Percentiles rank a stretch among this genome's conserved stretches.
phyloP scores from a whole-genome alignment of 2,329 filamentous ascomycete genomes.

The Geoglossum cookeanum region DNA sequence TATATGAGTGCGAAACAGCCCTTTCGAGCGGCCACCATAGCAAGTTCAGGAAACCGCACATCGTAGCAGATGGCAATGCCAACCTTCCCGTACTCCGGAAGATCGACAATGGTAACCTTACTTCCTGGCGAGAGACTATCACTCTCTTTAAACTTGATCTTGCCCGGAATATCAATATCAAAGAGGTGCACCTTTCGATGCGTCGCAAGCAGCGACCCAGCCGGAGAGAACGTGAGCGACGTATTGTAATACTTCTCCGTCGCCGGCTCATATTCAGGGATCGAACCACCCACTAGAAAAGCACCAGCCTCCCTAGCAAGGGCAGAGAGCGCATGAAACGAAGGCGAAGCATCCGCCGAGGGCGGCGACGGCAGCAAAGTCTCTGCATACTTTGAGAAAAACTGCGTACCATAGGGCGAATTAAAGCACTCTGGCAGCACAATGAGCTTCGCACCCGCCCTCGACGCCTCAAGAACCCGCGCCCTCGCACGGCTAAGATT shows the following conservation, averaged over 20 bases:
- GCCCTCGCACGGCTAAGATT: conserved; percentile 68
- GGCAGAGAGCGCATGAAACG: conserved; percentile 63
- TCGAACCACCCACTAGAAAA: conserved; percentile 80
- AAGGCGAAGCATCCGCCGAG: conserved; percentile 49
- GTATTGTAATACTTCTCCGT: conserved; percentile 79
- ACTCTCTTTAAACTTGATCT: conserved; percentile 78
- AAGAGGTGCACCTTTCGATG: conserved; percentile 94
- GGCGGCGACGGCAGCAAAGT: conserved; percentile 65
- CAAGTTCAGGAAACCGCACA: conserved; percentile 86
- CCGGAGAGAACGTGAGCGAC: conserved; percentile 59
- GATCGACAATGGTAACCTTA: conserved; percentile 65
- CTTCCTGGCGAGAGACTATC: conserved; percentile 76
- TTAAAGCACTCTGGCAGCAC: conserved; percentile 98
- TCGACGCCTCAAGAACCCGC: conserved; percentile 67
- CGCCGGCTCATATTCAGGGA: conserved; percentile 56
- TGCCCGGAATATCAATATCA: conserved; percentile 86
- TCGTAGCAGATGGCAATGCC: conserved; percentile 94
- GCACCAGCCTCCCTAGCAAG: conserved; percentile 62
- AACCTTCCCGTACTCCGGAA: conserved; percentile 76
- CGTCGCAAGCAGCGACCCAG: conserved; percentile 60
- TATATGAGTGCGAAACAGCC: conserved; percentile 82
- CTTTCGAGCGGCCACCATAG: conserved; percentile 67
- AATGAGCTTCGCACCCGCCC: conserved; percentile 60
- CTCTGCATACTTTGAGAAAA: conserved; percentile 86
- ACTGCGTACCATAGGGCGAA: conserved; percentile 81